A percentile compares a stretch with the other conserved stretches of the same genome.
Conservation (phyloP, 176 grass and related monocot species). For the Elaeis guineensis region DNA sequence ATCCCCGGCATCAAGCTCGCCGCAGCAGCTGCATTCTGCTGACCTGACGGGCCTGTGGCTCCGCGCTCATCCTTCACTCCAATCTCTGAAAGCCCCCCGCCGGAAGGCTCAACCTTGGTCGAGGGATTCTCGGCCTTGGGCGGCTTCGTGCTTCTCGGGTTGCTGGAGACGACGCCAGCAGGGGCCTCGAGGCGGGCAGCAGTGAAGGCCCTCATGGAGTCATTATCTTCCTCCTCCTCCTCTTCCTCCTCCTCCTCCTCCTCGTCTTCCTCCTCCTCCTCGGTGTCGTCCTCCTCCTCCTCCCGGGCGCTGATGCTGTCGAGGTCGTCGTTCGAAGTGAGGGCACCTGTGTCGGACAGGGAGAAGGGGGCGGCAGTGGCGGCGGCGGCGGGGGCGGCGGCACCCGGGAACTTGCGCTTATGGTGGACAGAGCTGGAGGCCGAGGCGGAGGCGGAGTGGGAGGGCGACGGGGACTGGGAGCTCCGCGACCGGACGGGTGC, state of each 20-base stretch:
- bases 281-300: constrained; percentile 31
- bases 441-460: constrained; percentile 75
- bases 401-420: constrained; percentile 73
- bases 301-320: constrained; percentile 33
- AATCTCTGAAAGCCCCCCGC: constrained; percentile 3
- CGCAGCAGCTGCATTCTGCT: constrained; percentile 5
- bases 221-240: constrained; percentile 29
- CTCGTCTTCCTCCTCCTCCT: constrained; percentile 13
- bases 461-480: constrained; percentile 55
- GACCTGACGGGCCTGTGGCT: not conserved
- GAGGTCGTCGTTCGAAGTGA: constrained; percentile 62
- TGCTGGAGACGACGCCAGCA: not conserved
- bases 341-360: constrained; percentile 51
- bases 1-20: constrained; percentile 22
- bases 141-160: constrained; percentile 25
- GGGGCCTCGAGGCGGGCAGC: constrained; percentile 24
- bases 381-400: not conserved
- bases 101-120: constrained; percentile 18
- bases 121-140: constrained; percentile 30
- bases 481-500: constrained; percentile 27
- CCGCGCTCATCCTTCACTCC: constrained; percentile 33
- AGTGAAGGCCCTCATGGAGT: constrained; percentile 42
- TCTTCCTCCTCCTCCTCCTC: constrained; percentile 21
- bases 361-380: constrained; percentile 24
- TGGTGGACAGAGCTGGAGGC: constrained; percentile 65